phyloP scores from a whole-genome alignment of 192 early-diverging fungal species.

The Chytriomyces hyalinus region DNA sequence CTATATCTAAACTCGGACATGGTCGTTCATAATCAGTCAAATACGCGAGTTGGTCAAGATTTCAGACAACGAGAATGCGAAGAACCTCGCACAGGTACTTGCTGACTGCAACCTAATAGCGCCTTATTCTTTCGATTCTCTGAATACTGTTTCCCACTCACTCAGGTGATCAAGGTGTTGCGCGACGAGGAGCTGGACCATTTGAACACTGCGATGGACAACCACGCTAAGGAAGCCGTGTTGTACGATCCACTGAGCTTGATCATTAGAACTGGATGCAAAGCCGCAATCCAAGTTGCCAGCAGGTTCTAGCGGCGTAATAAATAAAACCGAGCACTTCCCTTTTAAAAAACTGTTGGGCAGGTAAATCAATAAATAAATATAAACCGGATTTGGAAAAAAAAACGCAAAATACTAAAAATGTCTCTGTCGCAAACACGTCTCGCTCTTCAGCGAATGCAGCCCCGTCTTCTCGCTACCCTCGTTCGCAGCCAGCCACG shows the following conservation, averaged over 20 bases:
- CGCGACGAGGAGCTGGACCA: slow-evolving; percentile 97
- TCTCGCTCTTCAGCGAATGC: too few relatives aligned
- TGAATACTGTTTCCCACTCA: background rate
- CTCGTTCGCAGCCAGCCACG: too few relatives aligned
- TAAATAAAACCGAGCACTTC: too few relatives aligned
- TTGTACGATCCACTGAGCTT: slow-evolving; percentile 73
- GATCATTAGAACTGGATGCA: slow-evolving; percentile 86
- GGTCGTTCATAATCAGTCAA: slow-evolving; percentile 51
- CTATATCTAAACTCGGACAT: background rate
- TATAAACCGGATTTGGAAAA: too few relatives aligned
- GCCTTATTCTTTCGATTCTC: background rate
- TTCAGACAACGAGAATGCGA: slow-evolving; percentile 58
- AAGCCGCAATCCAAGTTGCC: slow-evolving; percentile 91
- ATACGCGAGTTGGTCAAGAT: slow-evolving; percentile 80
- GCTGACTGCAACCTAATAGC: slow-evolving; percentile 6
- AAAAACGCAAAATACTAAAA: too few relatives aligned
- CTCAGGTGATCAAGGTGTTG: slow-evolving; percentile 78
- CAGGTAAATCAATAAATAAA: too few relatives aligned
- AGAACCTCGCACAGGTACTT: slow-evolving; percentile 35
- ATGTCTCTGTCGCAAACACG: too few relatives aligned
- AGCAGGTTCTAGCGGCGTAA: slow-evolving; percentile 62
- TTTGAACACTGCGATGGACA: slow-evolving; percentile 83
- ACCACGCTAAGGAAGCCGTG: slow-evolving; percentile 85
- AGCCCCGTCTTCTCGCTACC: too few relatives aligned
- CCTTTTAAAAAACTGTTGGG: too few relatives aligned